Evolutionary conservation across 192 early-diverging fungal genomes (phyloP).

Genomic region (Podila horticola): DNA sequence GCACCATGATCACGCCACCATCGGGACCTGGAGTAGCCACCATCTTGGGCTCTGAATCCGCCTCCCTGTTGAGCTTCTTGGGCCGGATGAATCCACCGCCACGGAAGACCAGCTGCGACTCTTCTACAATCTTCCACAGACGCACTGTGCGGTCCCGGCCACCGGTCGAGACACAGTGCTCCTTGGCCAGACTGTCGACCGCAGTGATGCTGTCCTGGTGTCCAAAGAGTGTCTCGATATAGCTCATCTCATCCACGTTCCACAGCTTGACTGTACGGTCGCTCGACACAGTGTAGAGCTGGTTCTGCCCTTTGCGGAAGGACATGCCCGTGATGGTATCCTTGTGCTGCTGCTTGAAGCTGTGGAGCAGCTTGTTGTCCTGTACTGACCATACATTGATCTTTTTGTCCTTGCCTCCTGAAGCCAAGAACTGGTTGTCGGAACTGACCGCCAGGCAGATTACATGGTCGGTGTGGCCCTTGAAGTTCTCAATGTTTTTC

Average conservation of each 20-base stretch:
- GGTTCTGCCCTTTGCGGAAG: slow-evolving; percentile 81
- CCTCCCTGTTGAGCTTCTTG: slow-evolving; percentile 38
- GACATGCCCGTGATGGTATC: slow-evolving; percentile 87
- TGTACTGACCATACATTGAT: slow-evolving; percentile 93
- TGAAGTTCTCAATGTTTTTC: slow-evolving; percentile 70
- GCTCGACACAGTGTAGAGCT: slow-evolving; percentile 88
- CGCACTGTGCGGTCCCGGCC: slow-evolving; percentile 90
- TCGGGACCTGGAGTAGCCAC: slow-evolving; percentile 16
- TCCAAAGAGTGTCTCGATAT: slow-evolving; percentile 97
- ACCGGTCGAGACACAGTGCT: slow-evolving; percentile 92
- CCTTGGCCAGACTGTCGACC: slow-evolving; percentile 87
- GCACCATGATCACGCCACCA: slow-evolving; percentile 29
- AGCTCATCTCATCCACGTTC: slow-evolving; percentile 91
- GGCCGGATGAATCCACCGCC: slow-evolving; percentile 67
- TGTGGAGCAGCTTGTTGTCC: slow-evolving; percentile 75
- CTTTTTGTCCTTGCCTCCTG: slow-evolving; percentile 89
- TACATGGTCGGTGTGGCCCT: slow-evolving; percentile 82
- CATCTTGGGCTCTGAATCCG: slow-evolving; percentile 17
- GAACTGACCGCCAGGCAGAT: slow-evolving; percentile 76
- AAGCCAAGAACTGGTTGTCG: slow-evolving; percentile 78
- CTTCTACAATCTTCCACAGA: slow-evolving; percentile 96
- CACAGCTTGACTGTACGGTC: slow-evolving; percentile 98
- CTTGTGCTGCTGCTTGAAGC: slow-evolving; percentile 89
- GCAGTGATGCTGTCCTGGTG: slow-evolving; percentile 91
- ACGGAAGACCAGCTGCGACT: slow-evolving; percentile 92